A percentile compares a stretch with the other conserved stretches of the same genome.
Evolutionary conservation across 805 yeast species (phyloP).

Genomic region (Suhomyces canberraensis): DNA sequence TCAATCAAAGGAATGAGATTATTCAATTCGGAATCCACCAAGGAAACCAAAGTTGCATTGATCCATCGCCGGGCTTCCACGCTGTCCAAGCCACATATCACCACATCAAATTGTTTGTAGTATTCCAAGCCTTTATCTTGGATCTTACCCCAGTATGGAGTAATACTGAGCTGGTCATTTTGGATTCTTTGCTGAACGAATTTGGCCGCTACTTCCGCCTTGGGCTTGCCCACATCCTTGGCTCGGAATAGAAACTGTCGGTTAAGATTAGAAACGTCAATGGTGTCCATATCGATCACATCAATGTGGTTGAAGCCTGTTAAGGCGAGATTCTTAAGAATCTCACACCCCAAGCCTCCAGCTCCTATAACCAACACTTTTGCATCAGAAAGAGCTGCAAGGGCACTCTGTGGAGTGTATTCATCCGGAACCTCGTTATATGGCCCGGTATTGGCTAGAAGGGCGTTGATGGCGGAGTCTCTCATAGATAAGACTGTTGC

Average conservation of each 20-base stretch:
- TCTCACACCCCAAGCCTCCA: conserved; percentile 83
- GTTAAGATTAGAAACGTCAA: conserved; percentile 72
- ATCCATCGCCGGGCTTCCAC: conserved; percentile 92
- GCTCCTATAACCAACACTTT: conserved; percentile 60
- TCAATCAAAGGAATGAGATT: conserved; percentile 59
- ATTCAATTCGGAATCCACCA: conserved; percentile 50
- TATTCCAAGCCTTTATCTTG: conserved; percentile 56
- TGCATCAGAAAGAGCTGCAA: conserved; percentile 17
- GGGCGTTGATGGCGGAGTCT: conserved; percentile 14
- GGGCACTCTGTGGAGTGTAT: conserved; percentile 22
- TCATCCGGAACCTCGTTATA: conserved; percentile 38
- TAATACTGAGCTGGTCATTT: conserved; percentile 37
- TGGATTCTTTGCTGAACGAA: conserved; percentile 48
- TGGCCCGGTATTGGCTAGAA: conserved; percentile 32
- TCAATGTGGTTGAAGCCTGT: conserved; percentile 65
- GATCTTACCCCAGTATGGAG: conserved; percentile 62
- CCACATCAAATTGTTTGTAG: conserved; percentile 63
- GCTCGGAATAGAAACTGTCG: conserved; percentile 69
- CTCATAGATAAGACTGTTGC: too few relatives aligned
- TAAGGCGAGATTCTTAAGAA: conserved; percentile 65
- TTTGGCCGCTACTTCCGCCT: conserved; percentile 63
- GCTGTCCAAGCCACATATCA: conserved; percentile 85
- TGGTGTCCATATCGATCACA: conserved; percentile 80
- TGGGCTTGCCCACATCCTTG: conserved; percentile 60
- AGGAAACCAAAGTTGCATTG: conserved; percentile 59